These are phyloP conservation scores for Metarhizium guizhouense DNA, from an alignment of 2,329 filamentous ascomycete species.

Conservation along the genomic window DNA sequence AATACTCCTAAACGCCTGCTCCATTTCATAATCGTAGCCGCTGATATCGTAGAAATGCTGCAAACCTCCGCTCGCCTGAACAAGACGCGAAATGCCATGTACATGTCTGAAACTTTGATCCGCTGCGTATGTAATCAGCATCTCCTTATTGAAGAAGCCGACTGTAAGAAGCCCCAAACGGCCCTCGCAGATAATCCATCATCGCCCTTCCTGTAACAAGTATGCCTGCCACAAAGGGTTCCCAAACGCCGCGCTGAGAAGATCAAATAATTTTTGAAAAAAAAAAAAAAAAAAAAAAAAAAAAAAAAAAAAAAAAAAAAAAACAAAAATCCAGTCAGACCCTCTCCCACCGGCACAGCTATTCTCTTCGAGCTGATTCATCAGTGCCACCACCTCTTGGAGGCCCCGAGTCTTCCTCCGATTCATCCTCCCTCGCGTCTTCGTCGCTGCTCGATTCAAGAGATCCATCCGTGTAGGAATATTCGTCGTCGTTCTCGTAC, in stretches of 20 bases:
- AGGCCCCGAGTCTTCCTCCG: neutral
- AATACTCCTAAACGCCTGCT: neutral
- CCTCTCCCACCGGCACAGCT: neutral
- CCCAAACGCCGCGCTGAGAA: conserved; percentile 2
- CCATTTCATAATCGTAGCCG: neutral
- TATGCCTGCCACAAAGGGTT: neutral
- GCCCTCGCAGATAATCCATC: neutral
- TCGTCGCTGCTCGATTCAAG: conserved; percentile 10
- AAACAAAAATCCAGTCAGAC: neutral
- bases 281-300: too few relatives aligned
- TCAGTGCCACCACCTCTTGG: neutral
- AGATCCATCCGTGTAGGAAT: conserved; percentile 14
- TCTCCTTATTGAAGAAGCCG: too few relatives aligned
- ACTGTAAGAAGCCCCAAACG: neutral
- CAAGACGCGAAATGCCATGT: neutral
- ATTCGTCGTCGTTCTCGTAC: conserved; percentile 26
- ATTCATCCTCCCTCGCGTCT: neutral
- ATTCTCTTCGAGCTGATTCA: neutral
- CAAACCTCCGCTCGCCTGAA: neutral
- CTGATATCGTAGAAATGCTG: neutral
- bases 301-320: too few relatives aligned
- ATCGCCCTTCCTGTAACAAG: neutral
- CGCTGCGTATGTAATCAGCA: too few relatives aligned
- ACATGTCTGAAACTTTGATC: neutral
- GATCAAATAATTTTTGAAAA: neutral